phyloP scores from a whole-genome alignment of 306 rosid genomes.

The Sicyos baderoa region DNA sequence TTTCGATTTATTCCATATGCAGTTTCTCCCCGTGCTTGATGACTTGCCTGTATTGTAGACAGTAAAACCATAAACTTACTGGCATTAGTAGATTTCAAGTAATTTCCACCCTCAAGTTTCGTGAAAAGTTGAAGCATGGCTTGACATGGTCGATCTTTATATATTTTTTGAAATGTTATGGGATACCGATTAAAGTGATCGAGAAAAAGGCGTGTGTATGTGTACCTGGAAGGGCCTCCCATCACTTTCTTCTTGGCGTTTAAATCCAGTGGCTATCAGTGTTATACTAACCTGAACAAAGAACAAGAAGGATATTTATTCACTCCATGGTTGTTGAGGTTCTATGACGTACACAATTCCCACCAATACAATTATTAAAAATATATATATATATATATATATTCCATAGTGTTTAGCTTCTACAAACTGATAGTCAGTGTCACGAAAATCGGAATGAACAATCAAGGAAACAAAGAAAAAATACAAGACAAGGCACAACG shows the following conservation, averaged over 20 bases:
- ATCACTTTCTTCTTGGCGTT: constrained; percentile 94
- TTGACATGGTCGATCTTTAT: not conserved
- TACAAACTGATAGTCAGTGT: not conserved
- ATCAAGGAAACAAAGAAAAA: too few relatives aligned
- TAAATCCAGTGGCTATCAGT: constrained; percentile 94
- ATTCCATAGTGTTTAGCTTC: not conserved
- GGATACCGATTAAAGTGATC: not conserved
- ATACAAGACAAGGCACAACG: too few relatives aligned
- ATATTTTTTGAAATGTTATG: not conserved
- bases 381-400: too few relatives aligned
- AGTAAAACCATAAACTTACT: constrained; percentile 19
- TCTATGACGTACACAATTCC: not conserved
- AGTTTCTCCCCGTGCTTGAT: constrained; percentile 51
- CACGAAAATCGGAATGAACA: too few relatives aligned
- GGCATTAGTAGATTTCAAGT: not conserved
- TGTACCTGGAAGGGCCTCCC: constrained; percentile 71
- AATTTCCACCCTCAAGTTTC: not conserved
- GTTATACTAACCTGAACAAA: constrained; percentile 82
- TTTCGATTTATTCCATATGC: constrained; percentile 41
- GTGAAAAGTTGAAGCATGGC: constrained; percentile 6
- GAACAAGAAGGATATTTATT: not conserved
- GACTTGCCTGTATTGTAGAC: constrained; percentile 53
- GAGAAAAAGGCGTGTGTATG: constrained; percentile 9
- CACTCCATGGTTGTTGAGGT: not conserved
- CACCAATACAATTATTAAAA: not conserved